Evolutionary conservation across 2,329 filamentous ascomycete species (phyloP).

Genomic region (Epicoccum nigrum): DNA sequence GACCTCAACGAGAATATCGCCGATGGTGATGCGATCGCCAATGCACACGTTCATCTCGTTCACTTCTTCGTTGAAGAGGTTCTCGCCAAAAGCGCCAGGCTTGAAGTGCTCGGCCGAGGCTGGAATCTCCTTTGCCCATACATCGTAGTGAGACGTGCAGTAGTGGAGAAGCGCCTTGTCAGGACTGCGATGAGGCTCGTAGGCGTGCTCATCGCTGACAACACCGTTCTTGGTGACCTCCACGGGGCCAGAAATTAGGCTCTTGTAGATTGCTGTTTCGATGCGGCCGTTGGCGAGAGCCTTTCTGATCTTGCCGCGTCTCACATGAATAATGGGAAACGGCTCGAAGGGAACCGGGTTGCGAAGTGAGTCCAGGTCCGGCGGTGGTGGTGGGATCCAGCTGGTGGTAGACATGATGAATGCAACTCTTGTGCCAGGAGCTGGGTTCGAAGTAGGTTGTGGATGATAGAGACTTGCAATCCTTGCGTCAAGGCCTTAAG

Average conservation of each 20-base stretch:
- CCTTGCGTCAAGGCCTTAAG: background rate
- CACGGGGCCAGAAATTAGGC: slow-evolving; percentile 52
- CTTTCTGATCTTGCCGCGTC: slow-evolving; percentile 62
- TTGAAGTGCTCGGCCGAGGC: slow-evolving; percentile 58
- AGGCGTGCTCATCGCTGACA: slow-evolving; percentile 66
- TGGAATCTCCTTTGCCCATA: slow-evolving; percentile 62
- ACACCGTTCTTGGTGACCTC: slow-evolving; percentile 59
- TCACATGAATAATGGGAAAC: slow-evolving; percentile 63
- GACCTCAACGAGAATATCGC: slow-evolving; percentile 61
- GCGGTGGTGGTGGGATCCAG: slow-evolving; percentile 31
- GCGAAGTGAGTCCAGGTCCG: slow-evolving; percentile 26
- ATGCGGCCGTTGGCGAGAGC: slow-evolving; percentile 59
- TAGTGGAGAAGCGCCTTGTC: slow-evolving; percentile 70
- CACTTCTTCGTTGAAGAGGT: slow-evolving; percentile 63
- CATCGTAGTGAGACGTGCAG: slow-evolving; percentile 63
- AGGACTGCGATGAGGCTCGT: slow-evolving; percentile 64
- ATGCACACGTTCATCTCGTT: slow-evolving; percentile 71
- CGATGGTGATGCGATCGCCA: slow-evolving; percentile 64
- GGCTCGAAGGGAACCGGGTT: slow-evolving; percentile 35
- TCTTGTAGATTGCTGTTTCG: slow-evolving; percentile 64
- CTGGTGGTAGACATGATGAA: slow-evolving; percentile 22
- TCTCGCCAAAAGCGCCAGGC: slow-evolving; percentile 69
- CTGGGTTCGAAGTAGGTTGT: too few relatives aligned
- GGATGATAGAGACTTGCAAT: too few relatives aligned
- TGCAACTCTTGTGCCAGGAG: background rate